A percentile compares a stretch with the other conserved stretches of the same genome.
Conservation (phyloP, 805 yeast species). For the Ogataea corticis region DNA sequence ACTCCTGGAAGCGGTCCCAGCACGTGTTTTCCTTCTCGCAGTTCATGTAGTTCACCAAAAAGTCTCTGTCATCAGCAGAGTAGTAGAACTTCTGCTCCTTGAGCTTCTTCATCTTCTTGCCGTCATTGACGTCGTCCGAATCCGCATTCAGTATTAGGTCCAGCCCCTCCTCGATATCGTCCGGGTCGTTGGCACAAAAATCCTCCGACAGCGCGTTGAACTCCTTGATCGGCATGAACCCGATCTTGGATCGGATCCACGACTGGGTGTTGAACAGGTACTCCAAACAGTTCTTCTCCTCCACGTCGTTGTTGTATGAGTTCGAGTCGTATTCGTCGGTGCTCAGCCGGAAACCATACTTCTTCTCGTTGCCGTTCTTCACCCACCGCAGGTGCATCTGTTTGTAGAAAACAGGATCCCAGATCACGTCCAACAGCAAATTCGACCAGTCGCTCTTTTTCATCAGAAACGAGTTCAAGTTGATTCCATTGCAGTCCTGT, state of each 20-base stretch:
- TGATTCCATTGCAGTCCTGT: constrained; percentile 46
- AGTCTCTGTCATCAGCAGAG: constrained; percentile 38
- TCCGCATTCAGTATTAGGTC: constrained; percentile 22
- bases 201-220: constrained; percentile 40
- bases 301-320: constrained; percentile 41
- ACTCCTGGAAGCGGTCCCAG: constrained; percentile 42
- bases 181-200: constrained; percentile 36
- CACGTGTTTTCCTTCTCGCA: constrained; percentile 40
- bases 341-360: constrained; percentile 30
- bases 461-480: constrained; percentile 40
- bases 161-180: constrained; percentile 27
- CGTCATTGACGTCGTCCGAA: constrained; percentile 9
- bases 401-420: constrained; percentile 43
- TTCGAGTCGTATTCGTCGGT: constrained; percentile 28
- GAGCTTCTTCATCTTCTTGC: constrained; percentile 14
- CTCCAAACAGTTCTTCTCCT: constrained; percentile 41
- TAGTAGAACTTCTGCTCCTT: constrained; percentile 35
- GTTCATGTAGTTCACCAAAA: constrained; percentile 40
- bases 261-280: constrained; percentile 37
- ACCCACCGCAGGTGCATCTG: constrained; percentile 38
- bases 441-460: constrained; percentile 41
- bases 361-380: constrained; percentile 25
- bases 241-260: constrained; percentile 43
- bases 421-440: constrained; percentile 38
- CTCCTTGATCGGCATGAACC: constrained; percentile 40